These are phyloP conservation scores for Globisporangium emineosum DNA, from an alignment of 352 stramenopile genomes.

Conservation along the genomic window DNA sequence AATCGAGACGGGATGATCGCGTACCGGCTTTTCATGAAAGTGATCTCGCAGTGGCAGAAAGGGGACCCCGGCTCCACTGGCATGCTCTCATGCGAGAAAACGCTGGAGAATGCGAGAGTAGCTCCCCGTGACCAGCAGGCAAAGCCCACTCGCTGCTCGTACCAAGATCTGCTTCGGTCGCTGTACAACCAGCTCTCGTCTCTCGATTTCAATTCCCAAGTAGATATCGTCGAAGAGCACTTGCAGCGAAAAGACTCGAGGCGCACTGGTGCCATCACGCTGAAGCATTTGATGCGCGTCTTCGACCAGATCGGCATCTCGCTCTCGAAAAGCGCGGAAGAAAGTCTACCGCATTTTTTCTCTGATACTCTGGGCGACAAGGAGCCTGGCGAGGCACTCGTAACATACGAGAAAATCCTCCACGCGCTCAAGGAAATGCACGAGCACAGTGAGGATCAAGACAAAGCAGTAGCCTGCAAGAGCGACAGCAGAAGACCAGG, in stretches of 20 bases:
- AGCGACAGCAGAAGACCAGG: conserved; percentile 3
- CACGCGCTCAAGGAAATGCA: conserved; percentile 29
- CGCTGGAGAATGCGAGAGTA: neutral
- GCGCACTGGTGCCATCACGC: conserved; percentile 29
- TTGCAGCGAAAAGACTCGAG: conserved; percentile 30
- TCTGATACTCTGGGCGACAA: neutral
- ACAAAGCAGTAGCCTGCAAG: neutral
- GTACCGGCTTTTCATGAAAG: conserved; percentile 74
- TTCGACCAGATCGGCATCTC: conserved; percentile 57
- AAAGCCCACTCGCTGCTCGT: neutral
- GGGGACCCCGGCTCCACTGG: neutral
- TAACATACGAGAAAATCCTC: conserved; percentile 38
- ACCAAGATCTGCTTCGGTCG: conserved; percentile 36
- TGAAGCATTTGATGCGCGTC: conserved; percentile 35
- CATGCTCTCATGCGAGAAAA: neutral
- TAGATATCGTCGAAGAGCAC: conserved; percentile 66
- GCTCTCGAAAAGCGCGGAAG: conserved; percentile 37
- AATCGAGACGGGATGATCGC: conserved; percentile 52
- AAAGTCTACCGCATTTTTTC: conserved; percentile 35
- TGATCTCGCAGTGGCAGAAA: conserved; percentile 52
- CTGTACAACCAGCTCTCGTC: conserved; percentile 69
- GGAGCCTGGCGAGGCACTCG: conserved; percentile 7
- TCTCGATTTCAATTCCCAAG: conserved; percentile 62
- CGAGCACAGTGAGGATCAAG: conserved; percentile 3
- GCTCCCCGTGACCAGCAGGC: conserved; percentile 5